Conservation (phyloP, 441 rosid species). For the Brassica balearica region DNA sequence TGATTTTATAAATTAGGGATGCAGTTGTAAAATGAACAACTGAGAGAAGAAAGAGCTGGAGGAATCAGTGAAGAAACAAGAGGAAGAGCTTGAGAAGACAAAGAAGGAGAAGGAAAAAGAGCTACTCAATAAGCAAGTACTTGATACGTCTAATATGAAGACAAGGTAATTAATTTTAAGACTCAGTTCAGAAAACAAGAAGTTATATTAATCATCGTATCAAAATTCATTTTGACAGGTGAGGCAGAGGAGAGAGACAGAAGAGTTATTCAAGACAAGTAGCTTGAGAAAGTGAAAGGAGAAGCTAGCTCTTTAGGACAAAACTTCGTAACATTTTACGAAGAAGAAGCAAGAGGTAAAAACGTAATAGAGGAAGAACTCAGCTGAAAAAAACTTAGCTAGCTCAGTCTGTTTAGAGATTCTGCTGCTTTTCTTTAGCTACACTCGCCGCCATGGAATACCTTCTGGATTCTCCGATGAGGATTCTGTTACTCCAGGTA, state of each 20-base stretch:
- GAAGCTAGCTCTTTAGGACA: conserved; percentile 46
- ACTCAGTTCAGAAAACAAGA: neutral
- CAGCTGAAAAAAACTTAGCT: too few relatives aligned
- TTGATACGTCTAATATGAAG: conserved; percentile 41
- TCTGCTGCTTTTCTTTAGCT: too few relatives aligned
- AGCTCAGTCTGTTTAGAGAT: too few relatives aligned
- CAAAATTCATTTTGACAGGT: conserved; percentile 27
- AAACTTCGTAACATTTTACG: conserved; percentile 34
- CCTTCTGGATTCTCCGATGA: too few relatives aligned
- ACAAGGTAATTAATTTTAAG: conserved; percentile 33
- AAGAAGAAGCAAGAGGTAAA: too few relatives aligned
- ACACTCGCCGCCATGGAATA: too few relatives aligned
- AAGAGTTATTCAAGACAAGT: conserved; percentile 37
- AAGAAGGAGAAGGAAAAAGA: conserved; percentile 56
- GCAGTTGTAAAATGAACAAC: conserved; percentile 47
- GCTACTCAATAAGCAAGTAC: conserved; percentile 38
- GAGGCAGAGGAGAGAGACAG: conserved; percentile 42
- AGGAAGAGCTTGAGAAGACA: conserved; percentile 45
- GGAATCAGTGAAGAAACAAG: conserved; percentile 46
- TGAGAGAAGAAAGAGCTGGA: conserved; percentile 52
- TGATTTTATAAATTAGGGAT: conserved; percentile 27
- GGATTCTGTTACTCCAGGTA: too few relatives aligned
- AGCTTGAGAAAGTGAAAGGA: conserved; percentile 42
- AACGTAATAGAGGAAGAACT: too few relatives aligned
- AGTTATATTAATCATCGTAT: neutral